These are phyloP conservation scores for Musa balbisiana DNA, from an alignment of 202 grass and related monocot species.

Conservation along the genomic window DNA sequence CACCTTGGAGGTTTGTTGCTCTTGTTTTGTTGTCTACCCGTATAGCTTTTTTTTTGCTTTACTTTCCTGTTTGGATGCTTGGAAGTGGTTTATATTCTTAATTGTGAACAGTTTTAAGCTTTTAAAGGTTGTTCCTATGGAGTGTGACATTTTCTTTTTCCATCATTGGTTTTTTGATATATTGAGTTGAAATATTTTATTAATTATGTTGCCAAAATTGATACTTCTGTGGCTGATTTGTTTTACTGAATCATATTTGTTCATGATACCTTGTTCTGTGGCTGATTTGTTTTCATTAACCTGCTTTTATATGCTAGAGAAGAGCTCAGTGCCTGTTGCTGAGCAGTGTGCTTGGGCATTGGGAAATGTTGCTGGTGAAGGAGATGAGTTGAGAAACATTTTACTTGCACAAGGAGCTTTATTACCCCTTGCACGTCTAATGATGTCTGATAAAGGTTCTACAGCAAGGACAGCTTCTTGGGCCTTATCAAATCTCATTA, in stretches of 20 bases:
- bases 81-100: neutral
- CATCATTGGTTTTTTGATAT: neutral
- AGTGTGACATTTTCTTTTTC: neutral
- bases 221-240: neutral
- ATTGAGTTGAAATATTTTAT: neutral
- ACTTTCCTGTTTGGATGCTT: neutral
- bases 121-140: neutral
- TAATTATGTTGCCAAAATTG: neutral
- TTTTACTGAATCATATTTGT: neutral
- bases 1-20: conserved; percentile 86
- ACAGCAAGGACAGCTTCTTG: conserved; percentile 77
- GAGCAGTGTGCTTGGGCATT: conserved; percentile 96
- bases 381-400: conserved; percentile 65
- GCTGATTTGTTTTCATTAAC: conserved; percentile 21
- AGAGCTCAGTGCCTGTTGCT: conserved; percentile 61
- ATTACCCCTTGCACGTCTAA: conserved; percentile 61
- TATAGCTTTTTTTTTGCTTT: neutral
- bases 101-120: neutral
- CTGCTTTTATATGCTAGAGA: conserved; percentile 52
- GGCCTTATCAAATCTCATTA: conserved; percentile 98
- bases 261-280: neutral
- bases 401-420: conserved; percentile 84
- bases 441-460: conserved; percentile 70
- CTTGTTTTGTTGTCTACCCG: conserved; percentile 23
- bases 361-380: conserved; percentile 94